Percentiles rank a stretch among this genome's conserved stretches.
phyloP scores from a whole-genome alignment of 257 asterid genomes.

The Nyctanthes arbortristis region DNA sequence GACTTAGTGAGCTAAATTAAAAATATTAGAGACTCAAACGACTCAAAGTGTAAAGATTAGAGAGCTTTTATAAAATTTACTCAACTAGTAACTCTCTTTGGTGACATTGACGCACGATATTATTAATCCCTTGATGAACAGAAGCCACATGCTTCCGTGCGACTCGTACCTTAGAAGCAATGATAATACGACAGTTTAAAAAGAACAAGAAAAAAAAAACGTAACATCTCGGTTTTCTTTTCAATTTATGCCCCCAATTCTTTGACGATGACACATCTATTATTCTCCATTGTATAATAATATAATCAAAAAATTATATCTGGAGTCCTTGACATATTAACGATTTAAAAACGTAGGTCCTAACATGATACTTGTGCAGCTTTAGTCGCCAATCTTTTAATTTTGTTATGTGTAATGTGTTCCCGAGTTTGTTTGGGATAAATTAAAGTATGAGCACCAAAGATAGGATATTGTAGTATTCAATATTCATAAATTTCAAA shows the following conservation, averaged over 20 bases:
- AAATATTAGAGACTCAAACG: too few species aligned
- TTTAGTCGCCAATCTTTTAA: neutral
- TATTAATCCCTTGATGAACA: neutral
- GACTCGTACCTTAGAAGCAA: slow-evolving; percentile 8
- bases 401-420: neutral
- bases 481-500: too few species aligned
- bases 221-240: slow-evolving; percentile 14
- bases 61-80: too few species aligned
- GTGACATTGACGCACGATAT: neutral
- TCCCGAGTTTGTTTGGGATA: neutral
- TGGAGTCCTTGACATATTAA: neutral
- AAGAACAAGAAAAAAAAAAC: neutral
- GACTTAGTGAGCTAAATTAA: too few species aligned
- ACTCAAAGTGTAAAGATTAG: too few species aligned
- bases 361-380: neutral
- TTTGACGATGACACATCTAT: slow-evolving; percentile 14
- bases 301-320: neutral
- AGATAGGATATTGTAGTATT: neutral
- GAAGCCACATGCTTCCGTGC: slow-evolving; percentile 11
- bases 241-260: slow-evolving; percentile 23
- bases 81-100: too few species aligned
- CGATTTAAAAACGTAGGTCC: neutral
- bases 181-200: too few species aligned
- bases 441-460: too few species aligned
- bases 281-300: neutral